Percentiles rank a stretch among this genome's conserved stretches.
Evolutionary conservation across 1,139 yeast genomes (phyloP).

Genomic region (Candida sp.): DNA sequence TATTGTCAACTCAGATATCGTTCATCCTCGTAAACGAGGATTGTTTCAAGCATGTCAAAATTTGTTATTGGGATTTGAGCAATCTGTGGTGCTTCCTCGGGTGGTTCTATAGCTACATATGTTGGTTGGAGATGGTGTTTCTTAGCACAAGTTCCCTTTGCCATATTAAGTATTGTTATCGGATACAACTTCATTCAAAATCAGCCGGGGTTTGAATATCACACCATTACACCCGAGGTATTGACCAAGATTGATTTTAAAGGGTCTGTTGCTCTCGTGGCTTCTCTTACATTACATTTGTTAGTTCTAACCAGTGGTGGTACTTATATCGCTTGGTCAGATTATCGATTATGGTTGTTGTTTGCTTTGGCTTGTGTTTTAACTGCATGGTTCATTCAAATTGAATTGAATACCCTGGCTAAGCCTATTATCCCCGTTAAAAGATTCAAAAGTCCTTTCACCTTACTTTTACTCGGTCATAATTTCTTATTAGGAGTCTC

Average conservation of each 20-base stretch:
- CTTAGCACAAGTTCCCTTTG: constrained; percentile 14
- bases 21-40: constrained; percentile 22
- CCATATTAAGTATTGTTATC: constrained; percentile 15
- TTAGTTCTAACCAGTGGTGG: constrained; percentile 25
- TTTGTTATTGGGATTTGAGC: constrained; percentile 18
- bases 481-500: constrained; percentile 35
- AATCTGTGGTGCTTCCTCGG: constrained; percentile 22
- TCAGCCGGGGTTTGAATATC: constrained; percentile 12
- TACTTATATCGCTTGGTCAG: constrained; percentile 17
- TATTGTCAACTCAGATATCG: constrained; percentile 25
- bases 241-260: constrained; percentile 14
- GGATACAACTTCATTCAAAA: constrained; percentile 14
- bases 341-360: constrained; percentile 9
- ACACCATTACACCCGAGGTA: constrained; percentile 1
- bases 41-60: constrained; percentile 25
- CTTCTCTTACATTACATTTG: constrained; percentile 24
- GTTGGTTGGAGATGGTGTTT: constrained; percentile 29
- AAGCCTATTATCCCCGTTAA: constrained; percentile 35
- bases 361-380: constrained; percentile 6
- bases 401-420: constrained; percentile 26
- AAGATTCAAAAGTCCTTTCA: constrained; percentile 19
- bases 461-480: constrained; percentile 21
- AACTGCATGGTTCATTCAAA: constrained; percentile 9
- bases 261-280: constrained; percentile 17
- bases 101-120: constrained; percentile 16